Evolutionary conservation across 1,139 yeast genomes (phyloP).

Genomic region (Sugiyamaella pinicola): DNA sequence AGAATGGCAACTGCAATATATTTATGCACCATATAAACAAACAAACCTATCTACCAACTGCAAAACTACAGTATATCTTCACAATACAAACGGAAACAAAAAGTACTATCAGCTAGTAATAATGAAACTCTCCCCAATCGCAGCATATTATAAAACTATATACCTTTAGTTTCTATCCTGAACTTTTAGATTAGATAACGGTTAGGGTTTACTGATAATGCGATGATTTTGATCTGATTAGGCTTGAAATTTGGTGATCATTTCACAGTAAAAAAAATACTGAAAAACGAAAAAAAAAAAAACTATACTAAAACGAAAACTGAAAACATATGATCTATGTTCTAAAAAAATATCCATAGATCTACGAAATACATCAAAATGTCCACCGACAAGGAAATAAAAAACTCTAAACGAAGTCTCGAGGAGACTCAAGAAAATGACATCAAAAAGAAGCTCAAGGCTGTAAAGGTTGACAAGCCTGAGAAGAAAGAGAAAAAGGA

Average conservation of each 20-base stretch:
- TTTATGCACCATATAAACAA: neutral
- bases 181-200: neutral
- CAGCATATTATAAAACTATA: neutral
- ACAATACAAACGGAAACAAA: too few relatives aligned
- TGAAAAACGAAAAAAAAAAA: slow-evolving; percentile 4
- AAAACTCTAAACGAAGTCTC: slow-evolving; percentile 21
- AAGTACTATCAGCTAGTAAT: neutral
- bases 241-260: slow-evolving; percentile 1
- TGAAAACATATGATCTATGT: neutral
- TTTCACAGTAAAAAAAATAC: neutral
- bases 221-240: neutral
- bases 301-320: neutral
- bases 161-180: neutral
- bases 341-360: neutral
- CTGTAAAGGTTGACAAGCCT: slow-evolving; percentile 32
- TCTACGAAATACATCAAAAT: neutral
- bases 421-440: slow-evolving; percentile 20
- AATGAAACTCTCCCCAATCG: neutral
- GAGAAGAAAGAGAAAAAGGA: slow-evolving; percentile 45
- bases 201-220: slow-evolving; percentile 4
- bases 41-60: neutral
- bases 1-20: neutral
- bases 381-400: slow-evolving; percentile 16
- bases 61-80: too few relatives aligned
- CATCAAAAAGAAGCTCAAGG: slow-evolving; percentile 27